Evolutionary conservation across 495 filamentous ascomycete species (phyloP).

Genomic region (Xanthoparmelia taractica): DNA sequence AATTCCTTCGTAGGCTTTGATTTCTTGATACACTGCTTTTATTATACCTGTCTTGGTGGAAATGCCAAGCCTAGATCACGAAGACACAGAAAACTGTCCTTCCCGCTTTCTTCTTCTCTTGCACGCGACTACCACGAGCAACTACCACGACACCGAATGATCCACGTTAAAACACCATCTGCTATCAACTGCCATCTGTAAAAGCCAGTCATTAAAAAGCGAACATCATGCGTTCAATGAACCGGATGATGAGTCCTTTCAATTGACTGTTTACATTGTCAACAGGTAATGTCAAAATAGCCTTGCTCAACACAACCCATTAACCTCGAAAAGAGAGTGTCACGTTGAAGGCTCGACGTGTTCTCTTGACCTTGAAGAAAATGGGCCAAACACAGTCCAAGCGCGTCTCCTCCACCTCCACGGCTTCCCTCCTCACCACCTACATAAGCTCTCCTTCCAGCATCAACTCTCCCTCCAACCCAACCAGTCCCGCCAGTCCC

Average conservation of each 20-base stretch:
- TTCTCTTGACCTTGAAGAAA: neutral
- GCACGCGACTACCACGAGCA: neutral
- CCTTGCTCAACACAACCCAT: neutral
- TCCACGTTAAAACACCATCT: neutral
- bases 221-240: neutral
- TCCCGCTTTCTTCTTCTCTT: neutral
- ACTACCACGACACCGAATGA: neutral
- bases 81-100: neutral
- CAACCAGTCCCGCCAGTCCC: conserved; percentile 2
- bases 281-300: neutral
- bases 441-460: neutral
- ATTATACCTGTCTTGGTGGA: neutral
- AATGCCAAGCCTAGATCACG: neutral
- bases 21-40: neutral
- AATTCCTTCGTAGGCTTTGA: neutral
- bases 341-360: neutral
- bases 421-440: conserved; percentile 12
- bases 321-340: neutral
- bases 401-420: conserved; percentile 7
- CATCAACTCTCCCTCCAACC: conserved; percentile 3
- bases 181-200: neutral
- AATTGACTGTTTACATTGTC: neutral
- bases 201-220: neutral
- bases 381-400: conserved; percentile 18
- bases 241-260: neutral